A percentile compares a stretch with the other conserved stretches of the same genome.
phyloP scores from a whole-genome alignment of 805 yeast species.

The Tetrapisispora phaffii region DNA sequence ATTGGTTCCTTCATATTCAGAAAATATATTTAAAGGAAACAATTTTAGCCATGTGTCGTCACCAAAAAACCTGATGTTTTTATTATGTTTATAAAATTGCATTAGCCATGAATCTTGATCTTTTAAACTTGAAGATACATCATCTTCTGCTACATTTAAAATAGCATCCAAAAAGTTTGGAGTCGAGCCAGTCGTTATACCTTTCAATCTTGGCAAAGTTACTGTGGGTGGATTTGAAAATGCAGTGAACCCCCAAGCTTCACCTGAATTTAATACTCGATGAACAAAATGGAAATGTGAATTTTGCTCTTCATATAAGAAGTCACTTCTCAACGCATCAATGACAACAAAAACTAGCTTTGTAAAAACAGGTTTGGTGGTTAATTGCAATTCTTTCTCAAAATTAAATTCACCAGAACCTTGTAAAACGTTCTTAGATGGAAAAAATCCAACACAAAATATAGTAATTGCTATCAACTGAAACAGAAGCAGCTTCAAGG shows the following conservation, averaged over 20 bases:
- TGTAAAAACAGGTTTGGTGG: conserved; percentile 37
- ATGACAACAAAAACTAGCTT: conserved; percentile 74
- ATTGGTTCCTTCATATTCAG: conserved; percentile 70
- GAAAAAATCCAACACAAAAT: conserved; percentile 82
- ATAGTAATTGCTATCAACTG: conserved; percentile 49
- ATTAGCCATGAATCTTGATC: conserved; percentile 81
- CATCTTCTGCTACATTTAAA: conserved; percentile 85
- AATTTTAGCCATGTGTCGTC: conserved; percentile 96
- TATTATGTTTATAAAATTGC: conserved; percentile 40
- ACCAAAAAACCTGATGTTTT: conserved; percentile 72
- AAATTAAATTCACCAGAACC: conserved; percentile 42
- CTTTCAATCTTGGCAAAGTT: conserved; percentile 86
- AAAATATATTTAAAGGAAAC: conserved; percentile 59
- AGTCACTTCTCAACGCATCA: conserved; percentile 89
- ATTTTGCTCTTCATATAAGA: conserved; percentile 48
- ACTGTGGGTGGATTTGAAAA: conserved; percentile 94
- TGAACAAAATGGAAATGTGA: conserved; percentile 68
- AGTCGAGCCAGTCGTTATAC: conserved; percentile 88
- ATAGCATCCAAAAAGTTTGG: conserved; percentile 93
- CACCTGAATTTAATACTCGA: conserved; percentile 47
- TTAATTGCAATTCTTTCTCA: conserved; percentile 22
- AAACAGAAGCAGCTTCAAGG: neutral
- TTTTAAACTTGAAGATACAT: conserved; percentile 53
- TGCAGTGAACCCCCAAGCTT: conserved; percentile 84
- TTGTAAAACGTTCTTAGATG: conserved; percentile 68